These are phyloP conservation scores for Ophiostoma ulmi DNA, from an alignment of 2,329 filamentous ascomycete genomes.

Conservation along the genomic window DNA sequence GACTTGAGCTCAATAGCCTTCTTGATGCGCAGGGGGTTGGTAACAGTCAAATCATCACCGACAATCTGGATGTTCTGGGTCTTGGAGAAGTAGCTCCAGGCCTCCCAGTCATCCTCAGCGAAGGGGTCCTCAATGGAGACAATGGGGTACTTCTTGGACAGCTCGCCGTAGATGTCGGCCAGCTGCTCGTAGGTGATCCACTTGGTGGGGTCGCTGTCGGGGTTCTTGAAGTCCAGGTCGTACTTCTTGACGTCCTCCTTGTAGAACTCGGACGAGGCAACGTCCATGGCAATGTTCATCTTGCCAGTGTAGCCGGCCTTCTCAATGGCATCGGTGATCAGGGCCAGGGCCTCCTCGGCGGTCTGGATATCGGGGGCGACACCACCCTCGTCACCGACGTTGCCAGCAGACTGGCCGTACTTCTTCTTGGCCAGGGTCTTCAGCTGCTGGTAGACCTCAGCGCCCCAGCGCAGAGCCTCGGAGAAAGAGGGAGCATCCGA, in stretches of 20 bases:
- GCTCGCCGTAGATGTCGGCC: constrained; percentile 80
- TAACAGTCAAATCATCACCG: constrained; percentile 97
- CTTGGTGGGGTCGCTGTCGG: constrained; percentile 89
- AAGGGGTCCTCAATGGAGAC: constrained; percentile 99
- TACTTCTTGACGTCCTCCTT: constrained; percentile 97
- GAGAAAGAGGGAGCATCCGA: constrained; percentile 82
- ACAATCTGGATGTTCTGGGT: constrained; percentile 97
- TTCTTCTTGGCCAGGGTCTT: constrained; percentile 98
- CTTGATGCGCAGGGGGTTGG: constrained; percentile 98
- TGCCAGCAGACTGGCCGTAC: constrained; percentile 97
- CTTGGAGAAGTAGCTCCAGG: constrained; percentile 99
- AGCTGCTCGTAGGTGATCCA: constrained; percentile 99
- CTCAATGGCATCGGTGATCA: constrained; percentile 93
- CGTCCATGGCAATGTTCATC: constrained; percentile 98
- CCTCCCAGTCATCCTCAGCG: constrained; percentile 99
- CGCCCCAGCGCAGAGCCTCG: constrained; percentile 91
- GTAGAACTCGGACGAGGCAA: constrained; percentile 99
- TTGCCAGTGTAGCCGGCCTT: constrained; percentile 91
- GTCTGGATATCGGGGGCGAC: constrained; percentile 98
- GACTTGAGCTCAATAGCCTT: constrained; percentile 99
- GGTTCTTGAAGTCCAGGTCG: constrained; percentile 99
- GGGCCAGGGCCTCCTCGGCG: constrained; percentile 89
- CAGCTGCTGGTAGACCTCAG: constrained; percentile 97
- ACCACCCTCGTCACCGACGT: constrained; percentile 99
- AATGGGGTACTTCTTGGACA: constrained; percentile 94